Base-by-base conservation (phyloP, 306 rosid species). In the Carpinus fangiana region DNA sequence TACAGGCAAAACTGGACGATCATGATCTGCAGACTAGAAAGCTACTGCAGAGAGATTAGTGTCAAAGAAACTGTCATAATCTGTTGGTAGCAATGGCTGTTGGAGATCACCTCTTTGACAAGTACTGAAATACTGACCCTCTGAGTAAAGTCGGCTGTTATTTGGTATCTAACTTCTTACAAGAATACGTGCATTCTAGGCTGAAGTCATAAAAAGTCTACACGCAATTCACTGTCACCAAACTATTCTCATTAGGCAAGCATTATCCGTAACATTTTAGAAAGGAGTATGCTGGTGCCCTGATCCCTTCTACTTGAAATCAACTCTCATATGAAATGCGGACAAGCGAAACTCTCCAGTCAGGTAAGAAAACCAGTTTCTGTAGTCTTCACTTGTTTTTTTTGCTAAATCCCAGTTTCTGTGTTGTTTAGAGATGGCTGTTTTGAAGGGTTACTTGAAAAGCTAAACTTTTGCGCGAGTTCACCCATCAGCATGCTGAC, bases 401-500 rank as follows among this genome's bases (percentile, higher is more conserved):
- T 12, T 46, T 16, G 54, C 17, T 31, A 85, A 79, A 71, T 75
- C 31, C 18, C 31, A 20, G 73, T 50, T 7, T 75, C 65, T 31
- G 26, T 48, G 68, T 16, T 34, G 38, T 50, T 43, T 34, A 41
- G 51, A 10, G 77, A 50, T 28, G 64, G 71, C 48, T 31, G 79
- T 20, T 75, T 48, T 43, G 53, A 51, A 68, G 62, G 80, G 75
- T 46, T 54, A 66, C 18, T 76, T 18, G 66, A 74, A 79, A 85
- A 57, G 18, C 79, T 76, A 45, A 80, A 78, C 80, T 60, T 87
- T 23, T 73, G 67, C 75, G 83, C 74, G 75, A 82, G 52, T 67
- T 82, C 83, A 80, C 74, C 80, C 86, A 85, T 62, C 84, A 80
- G 52, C 65, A 11, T 14, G 47, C 79, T 77, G 41, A 81, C 28